Evolutionary conservation across 2,329 filamentous ascomycete species (phyloP), one percentile per base, ranked within the genome.

Genomic region (Aureobasidium sp.): DNA sequence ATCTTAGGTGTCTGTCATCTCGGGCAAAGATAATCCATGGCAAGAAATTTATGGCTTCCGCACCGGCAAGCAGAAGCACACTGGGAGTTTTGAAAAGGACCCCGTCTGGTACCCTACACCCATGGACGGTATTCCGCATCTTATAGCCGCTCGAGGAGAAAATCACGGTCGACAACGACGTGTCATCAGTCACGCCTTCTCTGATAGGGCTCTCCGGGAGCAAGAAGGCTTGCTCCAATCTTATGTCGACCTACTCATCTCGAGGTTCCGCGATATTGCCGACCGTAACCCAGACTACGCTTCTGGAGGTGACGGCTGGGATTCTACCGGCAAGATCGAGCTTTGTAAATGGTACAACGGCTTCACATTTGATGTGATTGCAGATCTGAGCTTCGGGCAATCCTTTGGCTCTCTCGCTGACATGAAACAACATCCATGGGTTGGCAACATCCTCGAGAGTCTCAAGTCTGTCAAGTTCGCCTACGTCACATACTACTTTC

Each of bases 21-120:
- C 74, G 3, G 74, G 68, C n/a, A 51, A 60, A 6, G 75, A 78
- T 1, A 74, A 72, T 1, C 75, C 76, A 1, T 78, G 74, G 72
- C 71, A 71, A 53, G 77, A 78, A 31, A 76, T 79, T 39, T 78
- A 78, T 64, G 76, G 76, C 14, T 72, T 72, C 65, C 69, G 70
- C 5, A 71, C 64, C 0, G 74, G 74, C 25, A 75, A 74, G 62
- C 37, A 66, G 67, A 74, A 68, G 69, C 72, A 62, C 70, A 72
- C 1, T 61, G 65, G 17, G 64, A 72, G 22, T 73, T 73, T 66
- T 53, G 65, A 71, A 7, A 78, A 78, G 61, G 72, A 78, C 53
- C 67, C 62, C 0, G 66, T 66, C 0, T 76, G 74, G 73, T 76
- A 70, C 45, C 62, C 70, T 5, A 61, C 48, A 11, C 70, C 73